Base-by-base conservation (phyloP, 73 alveolate species). In the Durusdinium trenchii region DNA sequence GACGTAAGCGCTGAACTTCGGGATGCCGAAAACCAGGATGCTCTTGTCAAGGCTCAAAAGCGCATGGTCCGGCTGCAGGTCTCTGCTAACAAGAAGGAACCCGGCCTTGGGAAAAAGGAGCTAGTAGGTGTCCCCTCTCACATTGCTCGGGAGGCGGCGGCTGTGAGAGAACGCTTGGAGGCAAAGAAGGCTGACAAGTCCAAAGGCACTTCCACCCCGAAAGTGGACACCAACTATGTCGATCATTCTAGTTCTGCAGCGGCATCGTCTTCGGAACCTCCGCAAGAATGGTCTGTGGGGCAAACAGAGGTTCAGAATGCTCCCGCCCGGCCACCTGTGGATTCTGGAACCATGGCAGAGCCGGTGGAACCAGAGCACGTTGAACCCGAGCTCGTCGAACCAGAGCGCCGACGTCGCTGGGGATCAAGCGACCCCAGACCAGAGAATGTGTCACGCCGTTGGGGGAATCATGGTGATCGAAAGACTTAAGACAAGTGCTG, bases 21-120 rank as follows among this genome's bases (percentile, higher is more conserved):
- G 51, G 99, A 94, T 54, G 99, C 99, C 26, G 99, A 94, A 51
- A 94, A 57, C 73, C 99, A 94, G 47, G 90, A 81, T 54, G 94
- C 83, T 23, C 52, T 94, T 32, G 84, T 42, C 16, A 57, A 83
- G 42, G 99, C 99, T 2, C 99, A 94, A 45, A 94, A 94, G 86
- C 99, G 99, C 67, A 94, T 94, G 99, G 99, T 94, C 50, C 99
- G 99, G 35, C 16, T 94, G 67, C 99, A 94, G 94, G 75, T 91
- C 51, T 42, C 89, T 36, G 98, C 81, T 20, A 69, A 60, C 67
- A 91, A 91, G 89, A 91, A 91, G 89, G 98, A 91, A 57, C 79
- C 98, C 30, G 98, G 98, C 9, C 50, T 91, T 43, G 61, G 89
- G 43, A 91, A 91, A 76, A 91, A 91, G 67, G 86, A 91, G 89